Conservation (phyloP, 2,329 filamentous ascomycete species). For the Xylariales sp. region DNA sequence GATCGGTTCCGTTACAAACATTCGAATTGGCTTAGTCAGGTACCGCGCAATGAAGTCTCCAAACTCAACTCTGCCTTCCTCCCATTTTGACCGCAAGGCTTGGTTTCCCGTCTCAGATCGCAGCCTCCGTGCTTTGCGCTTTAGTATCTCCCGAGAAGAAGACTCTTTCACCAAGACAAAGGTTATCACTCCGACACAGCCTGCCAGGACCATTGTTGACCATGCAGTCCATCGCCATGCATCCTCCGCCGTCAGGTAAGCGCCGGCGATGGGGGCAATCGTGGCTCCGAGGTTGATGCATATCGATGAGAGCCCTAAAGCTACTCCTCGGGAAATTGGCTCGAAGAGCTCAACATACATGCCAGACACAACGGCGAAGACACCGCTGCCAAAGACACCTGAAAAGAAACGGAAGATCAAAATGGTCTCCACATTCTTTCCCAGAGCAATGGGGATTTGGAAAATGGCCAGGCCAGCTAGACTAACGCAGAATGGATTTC, state of each 20-base stretch:
- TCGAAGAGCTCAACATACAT: constrained; percentile 16
- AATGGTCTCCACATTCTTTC: constrained; percentile 10
- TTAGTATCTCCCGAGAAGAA: constrained; percentile 42
- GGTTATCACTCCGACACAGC: constrained; percentile 33
- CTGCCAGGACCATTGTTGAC: constrained; percentile 45
- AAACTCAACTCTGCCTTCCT: constrained; percentile 18
- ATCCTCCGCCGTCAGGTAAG: constrained; percentile 5
- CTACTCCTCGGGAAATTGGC: constrained; percentile 12
- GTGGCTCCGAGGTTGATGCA: constrained; percentile 14
- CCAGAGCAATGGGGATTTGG: constrained; percentile 15
- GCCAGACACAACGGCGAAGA: constrained; percentile 10
- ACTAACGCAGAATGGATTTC: constrained; percentile 9
- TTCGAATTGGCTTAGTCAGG: constrained; percentile 14
- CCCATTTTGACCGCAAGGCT: constrained; percentile 21
- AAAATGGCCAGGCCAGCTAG: constrained; percentile 12
- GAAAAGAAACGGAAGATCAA: constrained; percentile 15
- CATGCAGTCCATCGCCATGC: constrained; percentile 53
- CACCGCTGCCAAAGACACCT: constrained; percentile 12
- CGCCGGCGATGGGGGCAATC: constrained; percentile 10
- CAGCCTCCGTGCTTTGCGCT: constrained; percentile 40
- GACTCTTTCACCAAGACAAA: constrained; percentile 45
- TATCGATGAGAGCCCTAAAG: constrained; percentile 10
- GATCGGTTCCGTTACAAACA: constrained; percentile 15
- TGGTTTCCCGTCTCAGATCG: constrained; percentile 38
- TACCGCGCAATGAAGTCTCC: constrained; percentile 11